These are phyloP conservation scores for Globisporangium ultimum DNA, from an alignment of 352 stramenopile species.

Conservation along the genomic window DNA sequence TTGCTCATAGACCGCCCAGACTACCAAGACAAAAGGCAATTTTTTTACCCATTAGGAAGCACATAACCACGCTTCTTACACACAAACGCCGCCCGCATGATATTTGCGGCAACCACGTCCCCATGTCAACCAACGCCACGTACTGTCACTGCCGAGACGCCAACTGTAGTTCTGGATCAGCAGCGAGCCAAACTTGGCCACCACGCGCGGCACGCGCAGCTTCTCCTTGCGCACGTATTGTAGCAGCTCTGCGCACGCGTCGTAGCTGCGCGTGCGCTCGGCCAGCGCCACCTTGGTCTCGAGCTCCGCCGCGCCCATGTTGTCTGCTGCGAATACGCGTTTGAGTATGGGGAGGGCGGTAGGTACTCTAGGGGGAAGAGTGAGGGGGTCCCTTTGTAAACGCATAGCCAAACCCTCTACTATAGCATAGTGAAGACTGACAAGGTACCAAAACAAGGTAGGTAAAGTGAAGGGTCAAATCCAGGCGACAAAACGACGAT, in stretches of 20 bases:
- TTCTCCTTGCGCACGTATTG: slow-evolving; percentile 60
- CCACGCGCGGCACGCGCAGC: slow-evolving; percentile 34
- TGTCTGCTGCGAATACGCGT: not conserved
- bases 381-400: not conserved
- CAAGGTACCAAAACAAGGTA: not conserved
- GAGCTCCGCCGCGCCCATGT: slow-evolving; percentile 37
- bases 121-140: slow-evolving; percentile 7
- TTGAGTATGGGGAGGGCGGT: no score
- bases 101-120: slow-evolving; percentile 5
- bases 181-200: slow-evolving; percentile 33
- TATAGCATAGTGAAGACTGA: not conserved
- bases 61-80: not conserved
- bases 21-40: slow-evolving; percentile 18
- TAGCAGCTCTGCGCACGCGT: slow-evolving; percentile 44
- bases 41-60: not conserved
- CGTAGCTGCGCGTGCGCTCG: slow-evolving; percentile 23
- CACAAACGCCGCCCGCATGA: not conserved
- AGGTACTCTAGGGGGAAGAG: no score
- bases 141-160: slow-evolving; percentile 49
- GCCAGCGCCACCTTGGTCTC: slow-evolving; percentile 40
- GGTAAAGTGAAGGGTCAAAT: not conserved
- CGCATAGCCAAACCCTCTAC: not conserved
- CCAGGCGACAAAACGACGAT: no score
- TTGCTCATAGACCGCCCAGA: slow-evolving; percentile 70
- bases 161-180: slow-evolving; percentile 54